Evolutionary conservation across 768 basidiomycete genomes (phyloP).

Genomic region (Cytidiella melzeri): DNA sequence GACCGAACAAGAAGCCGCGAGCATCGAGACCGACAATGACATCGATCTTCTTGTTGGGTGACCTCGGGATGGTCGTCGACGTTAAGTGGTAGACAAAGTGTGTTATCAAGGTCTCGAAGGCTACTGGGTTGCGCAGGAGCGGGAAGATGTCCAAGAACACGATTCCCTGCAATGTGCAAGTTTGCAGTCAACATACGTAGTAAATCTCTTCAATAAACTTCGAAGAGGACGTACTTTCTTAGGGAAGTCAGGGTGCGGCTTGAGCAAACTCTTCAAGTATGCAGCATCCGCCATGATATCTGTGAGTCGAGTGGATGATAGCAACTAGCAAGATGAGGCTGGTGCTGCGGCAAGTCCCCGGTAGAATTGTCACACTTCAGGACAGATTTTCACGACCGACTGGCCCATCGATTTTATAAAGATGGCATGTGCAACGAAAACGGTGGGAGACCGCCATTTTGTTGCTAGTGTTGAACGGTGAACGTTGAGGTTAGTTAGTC

Average conservation of each 20-base stretch:
- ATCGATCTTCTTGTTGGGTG: constrained; percentile 68
- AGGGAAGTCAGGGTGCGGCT: constrained; percentile 72
- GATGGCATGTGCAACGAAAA: no score
- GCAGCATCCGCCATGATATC: constrained; percentile 68
- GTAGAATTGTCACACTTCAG: no score
- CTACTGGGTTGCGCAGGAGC: constrained; percentile 76
- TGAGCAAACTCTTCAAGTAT: constrained; percentile 56
- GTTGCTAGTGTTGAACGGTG: no score
- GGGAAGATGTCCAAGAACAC: constrained; percentile 95
- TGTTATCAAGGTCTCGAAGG: constrained; percentile 87
- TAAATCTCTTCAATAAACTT: background rate
- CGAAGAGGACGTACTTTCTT: constrained; percentile 58
- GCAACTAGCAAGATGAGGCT: no score
- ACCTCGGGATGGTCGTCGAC: constrained; percentile 62
- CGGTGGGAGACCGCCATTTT: no score
- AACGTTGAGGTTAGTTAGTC: no score
- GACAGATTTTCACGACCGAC: no score
- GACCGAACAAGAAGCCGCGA: constrained; percentile 91
- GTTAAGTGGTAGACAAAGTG: constrained; percentile 83
- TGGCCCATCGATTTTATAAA: no score
- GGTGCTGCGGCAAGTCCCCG: no score
- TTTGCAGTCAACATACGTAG: no score
- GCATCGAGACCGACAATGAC: constrained; percentile 94
- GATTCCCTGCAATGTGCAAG: constrained; percentile 55
- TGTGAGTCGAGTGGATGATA: background rate